Evolutionary conservation across 129 eudicot genomes (phyloP), one percentile per base, ranked within the genome.

Genomic region (Oenanthe sinensis): DNA sequence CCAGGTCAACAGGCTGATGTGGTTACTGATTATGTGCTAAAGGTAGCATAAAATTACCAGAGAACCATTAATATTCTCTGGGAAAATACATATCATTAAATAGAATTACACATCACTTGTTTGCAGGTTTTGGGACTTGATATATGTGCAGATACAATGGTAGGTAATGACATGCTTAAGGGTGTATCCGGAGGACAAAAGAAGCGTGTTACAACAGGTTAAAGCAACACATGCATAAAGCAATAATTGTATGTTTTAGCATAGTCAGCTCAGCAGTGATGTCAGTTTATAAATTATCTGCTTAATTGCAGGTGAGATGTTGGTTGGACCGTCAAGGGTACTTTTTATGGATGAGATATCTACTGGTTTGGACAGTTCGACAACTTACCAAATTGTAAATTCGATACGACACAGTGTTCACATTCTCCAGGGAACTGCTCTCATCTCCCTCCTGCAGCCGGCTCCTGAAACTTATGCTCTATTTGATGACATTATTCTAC

Each of bases 1-100:
- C 65, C 60, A 80, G 90, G 90, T 26, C 90, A 87, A 78, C 87
- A 85, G 77, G 93, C 90, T 55, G 87, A 85, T 80, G 86, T 89
- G 50, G 86, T 87, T 8, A 89, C 91, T 4, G 93, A 89, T 55
- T 89, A 89, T 81, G 72, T 85, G 0, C 69, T 62, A 42, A 52
- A 30, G 82, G 46, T n/a, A 45, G 16, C 24, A 58, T 30, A 14
- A 77, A 9, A 33, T 62, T 24, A 62, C 37, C 69, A 62, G 37
- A 62, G 36, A 62, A 22, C 15, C 15, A 24, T 24, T 62, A 8
- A 24, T 62, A 62, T 62, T 62, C 33, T 62, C 16, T 22, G 24
- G 69, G 69, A 24, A 24, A 62, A 24, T 62, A 62, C 16, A 62
- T n/a, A n/a, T n/a, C n/a, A n/a, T n/a, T n/a, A n/a, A n/a, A n/a